phyloP scores from a whole-genome alignment of 2,329 filamentous ascomycete species.

The Blumeria hordei region DNA sequence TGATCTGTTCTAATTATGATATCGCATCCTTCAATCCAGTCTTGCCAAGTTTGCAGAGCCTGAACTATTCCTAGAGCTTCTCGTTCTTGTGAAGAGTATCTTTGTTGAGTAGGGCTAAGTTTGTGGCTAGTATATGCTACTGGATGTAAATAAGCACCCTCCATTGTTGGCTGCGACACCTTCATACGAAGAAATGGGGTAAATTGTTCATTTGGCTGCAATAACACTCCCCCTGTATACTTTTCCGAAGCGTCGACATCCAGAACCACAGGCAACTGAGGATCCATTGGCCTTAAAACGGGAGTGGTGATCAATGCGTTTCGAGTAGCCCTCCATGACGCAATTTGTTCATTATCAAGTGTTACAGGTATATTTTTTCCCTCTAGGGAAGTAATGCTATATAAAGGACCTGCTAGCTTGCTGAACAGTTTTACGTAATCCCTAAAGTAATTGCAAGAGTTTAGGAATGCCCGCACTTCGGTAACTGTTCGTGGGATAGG shows the following conservation, averaged over 20 bases:
- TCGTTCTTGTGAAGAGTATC: not conserved
- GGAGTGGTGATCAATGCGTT: not conserved
- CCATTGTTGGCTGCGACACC: not conserved
- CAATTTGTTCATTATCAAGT: not conserved
- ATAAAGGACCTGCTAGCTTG: not conserved
- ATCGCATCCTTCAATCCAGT: not conserved
- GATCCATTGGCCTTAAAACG: not conserved
- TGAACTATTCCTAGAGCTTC: not conserved
- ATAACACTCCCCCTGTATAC: not conserved
- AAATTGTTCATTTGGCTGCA: not conserved
- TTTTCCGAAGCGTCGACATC: not conserved
- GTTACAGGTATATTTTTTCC: not conserved
- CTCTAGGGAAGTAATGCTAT: not conserved
- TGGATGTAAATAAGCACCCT: not conserved
- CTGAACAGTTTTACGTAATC: not conserved
- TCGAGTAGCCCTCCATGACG: not conserved
- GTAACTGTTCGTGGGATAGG: not conserved
- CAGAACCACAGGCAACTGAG: not conserved
- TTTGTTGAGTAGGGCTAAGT: not conserved
- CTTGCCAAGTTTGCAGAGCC: not conserved
- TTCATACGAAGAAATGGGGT: not conserved
- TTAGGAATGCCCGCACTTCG: not conserved
- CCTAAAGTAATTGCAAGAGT: not conserved
- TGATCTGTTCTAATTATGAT: not conserved
- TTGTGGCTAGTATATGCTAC: not conserved